phyloP scores from a whole-genome alignment of 768 basidiomycete species.

The Paxillus involutus region DNA sequence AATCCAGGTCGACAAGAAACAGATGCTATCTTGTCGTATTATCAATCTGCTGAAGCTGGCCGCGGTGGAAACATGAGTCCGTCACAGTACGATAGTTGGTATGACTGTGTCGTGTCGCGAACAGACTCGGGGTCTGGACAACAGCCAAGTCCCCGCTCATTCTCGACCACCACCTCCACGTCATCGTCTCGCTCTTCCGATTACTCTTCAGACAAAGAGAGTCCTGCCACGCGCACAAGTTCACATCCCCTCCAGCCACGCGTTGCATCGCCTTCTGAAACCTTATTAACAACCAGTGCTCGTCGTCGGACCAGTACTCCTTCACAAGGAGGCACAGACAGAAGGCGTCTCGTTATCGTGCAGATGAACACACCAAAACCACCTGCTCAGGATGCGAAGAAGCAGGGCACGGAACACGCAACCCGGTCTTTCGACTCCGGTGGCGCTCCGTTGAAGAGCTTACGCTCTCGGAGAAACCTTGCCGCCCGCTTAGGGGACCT shows the following conservation, averaged over 20 bases:
- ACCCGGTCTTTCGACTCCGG: slow-evolving; percentile 20
- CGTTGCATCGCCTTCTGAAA: slow-evolving; percentile 27
- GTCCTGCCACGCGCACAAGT: slow-evolving; percentile 18
- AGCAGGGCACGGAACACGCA: slow-evolving; percentile 15
- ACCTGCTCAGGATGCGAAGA: slow-evolving; percentile 27
- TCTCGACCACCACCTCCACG: slow-evolving; percentile 11
- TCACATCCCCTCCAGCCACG: slow-evolving; percentile 17
- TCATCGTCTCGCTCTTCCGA: slow-evolving; percentile 47
- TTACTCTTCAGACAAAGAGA: slow-evolving; percentile 42
- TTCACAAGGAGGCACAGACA: slow-evolving; percentile 61
- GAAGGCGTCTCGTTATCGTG: slow-evolving; percentile 66
- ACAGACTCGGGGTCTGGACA: slow-evolving; percentile 10
- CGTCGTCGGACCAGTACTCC: slow-evolving; percentile 51
- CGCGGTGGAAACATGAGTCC: slow-evolving; percentile 21
- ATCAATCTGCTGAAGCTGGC: slow-evolving; percentile 52
- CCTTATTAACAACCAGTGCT: slow-evolving; percentile 26
- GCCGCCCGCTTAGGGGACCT: slow-evolving; percentile 43
- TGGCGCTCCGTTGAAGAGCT: slow-evolving; percentile 28
- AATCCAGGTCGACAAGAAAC: slow-evolving; percentile 31
- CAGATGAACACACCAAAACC: slow-evolving; percentile 45
- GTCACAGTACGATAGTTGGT: slow-evolving; percentile 17
- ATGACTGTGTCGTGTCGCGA: slow-evolving; percentile 20
- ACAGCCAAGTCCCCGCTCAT: slow-evolving; percentile 6
- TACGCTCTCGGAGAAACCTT: slow-evolving; percentile 41
- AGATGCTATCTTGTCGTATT: slow-evolving; percentile 50